Percentiles rank a stretch among this genome's conserved stretches.
Evolutionary conservation across 1,284 basidiomycete species (phyloP).

Genomic region (Thecaphora frezii): DNA sequence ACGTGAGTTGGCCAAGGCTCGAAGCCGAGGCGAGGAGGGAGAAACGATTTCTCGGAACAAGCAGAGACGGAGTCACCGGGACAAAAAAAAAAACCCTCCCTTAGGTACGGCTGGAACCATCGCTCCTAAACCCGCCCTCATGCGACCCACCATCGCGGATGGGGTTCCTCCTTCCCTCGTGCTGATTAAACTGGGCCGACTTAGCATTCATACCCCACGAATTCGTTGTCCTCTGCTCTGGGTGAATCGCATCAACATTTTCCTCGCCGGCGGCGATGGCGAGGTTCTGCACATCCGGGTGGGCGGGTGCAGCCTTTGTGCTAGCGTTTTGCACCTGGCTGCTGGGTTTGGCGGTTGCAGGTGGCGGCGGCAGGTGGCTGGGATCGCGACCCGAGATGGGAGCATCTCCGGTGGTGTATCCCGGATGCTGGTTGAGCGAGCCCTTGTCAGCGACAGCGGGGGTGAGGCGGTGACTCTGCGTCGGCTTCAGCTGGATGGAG

Average conservation of each 20-base stretch:
- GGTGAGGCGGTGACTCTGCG: constrained; percentile 8
- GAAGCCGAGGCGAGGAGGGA: no score
- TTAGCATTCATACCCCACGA: constrained; percentile 34
- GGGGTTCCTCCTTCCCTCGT: constrained; percentile 37
- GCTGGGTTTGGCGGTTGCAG: constrained; percentile 8
- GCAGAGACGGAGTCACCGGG: no score
- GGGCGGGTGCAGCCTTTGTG: constrained; percentile 19
- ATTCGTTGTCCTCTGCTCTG: constrained; percentile 31
- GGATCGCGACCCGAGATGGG: constrained; percentile 33
- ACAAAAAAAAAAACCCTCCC: not conserved
- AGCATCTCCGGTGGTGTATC: constrained; percentile 36
- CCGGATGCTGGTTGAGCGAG: constrained; percentile 20
- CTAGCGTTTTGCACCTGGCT: constrained; percentile 16
- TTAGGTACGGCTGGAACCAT: constrained; percentile 6
- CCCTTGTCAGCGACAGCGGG: constrained; percentile 16
- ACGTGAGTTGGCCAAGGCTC: no score
- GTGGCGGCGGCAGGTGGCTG: constrained; percentile 25
- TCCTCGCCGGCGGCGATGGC: constrained; percentile 32
- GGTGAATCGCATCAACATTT: constrained; percentile 30
- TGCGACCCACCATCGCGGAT: constrained; percentile 37
- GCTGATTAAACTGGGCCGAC: constrained; percentile 36
- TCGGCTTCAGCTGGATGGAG: constrained; percentile 6
- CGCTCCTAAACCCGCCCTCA: constrained; percentile 35
- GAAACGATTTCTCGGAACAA: no score
- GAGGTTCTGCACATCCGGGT: constrained; percentile 31